Percentiles rank a stretch among this genome's conserved stretches.
Evolutionary conservation across 352 stramenopile genomes (phyloP).

Genomic region (Peronospora belbahrii): DNA sequence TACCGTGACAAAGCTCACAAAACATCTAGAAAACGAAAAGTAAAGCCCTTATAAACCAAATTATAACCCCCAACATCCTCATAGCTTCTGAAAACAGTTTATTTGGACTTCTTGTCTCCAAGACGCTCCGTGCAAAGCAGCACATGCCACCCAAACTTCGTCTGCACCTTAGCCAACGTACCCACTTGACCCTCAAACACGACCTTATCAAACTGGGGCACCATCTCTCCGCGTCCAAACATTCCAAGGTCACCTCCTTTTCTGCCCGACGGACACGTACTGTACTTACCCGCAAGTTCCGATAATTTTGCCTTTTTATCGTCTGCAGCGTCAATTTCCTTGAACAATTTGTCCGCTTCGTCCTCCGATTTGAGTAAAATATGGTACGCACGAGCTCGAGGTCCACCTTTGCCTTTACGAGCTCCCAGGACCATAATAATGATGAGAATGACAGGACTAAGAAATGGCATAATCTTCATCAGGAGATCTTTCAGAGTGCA

Average conservation of each 20-base stretch:
- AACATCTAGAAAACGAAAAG: too few species aligned
- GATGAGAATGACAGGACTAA: slow-evolving; percentile 44
- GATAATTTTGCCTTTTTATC: slow-evolving; percentile 50
- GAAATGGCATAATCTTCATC: slow-evolving; percentile 42
- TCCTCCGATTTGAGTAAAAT: slow-evolving; percentile 54
- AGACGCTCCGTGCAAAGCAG: slow-evolving; percentile 61
- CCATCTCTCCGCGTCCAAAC: slow-evolving; percentile 69
- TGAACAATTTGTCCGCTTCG: slow-evolving; percentile 44
- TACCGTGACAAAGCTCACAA: too few species aligned
- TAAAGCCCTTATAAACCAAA: too few species aligned
- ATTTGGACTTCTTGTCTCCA: slow-evolving; percentile 37
- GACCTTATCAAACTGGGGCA: slow-evolving; percentile 65
- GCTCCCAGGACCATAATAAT: slow-evolving; percentile 39
- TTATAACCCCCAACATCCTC: too few species aligned
- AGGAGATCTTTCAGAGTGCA: slow-evolving; percentile 25
- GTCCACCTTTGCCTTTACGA: slow-evolving; percentile 16
- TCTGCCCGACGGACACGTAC: slow-evolving; percentile 49
- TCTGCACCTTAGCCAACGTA: slow-evolving; percentile 52
- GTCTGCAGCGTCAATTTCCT: slow-evolving; percentile 44
- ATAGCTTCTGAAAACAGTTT: background rate
- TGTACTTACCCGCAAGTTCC: slow-evolving; percentile 42
- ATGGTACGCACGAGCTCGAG: slow-evolving; percentile 45
- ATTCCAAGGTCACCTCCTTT: slow-evolving; percentile 57
- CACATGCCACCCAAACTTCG: slow-evolving; percentile 74
- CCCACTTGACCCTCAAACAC: slow-evolving; percentile 52